Evolutionary conservation across 805 yeast species (phyloP).

Genomic region (Metschnikowia lunata): DNA sequence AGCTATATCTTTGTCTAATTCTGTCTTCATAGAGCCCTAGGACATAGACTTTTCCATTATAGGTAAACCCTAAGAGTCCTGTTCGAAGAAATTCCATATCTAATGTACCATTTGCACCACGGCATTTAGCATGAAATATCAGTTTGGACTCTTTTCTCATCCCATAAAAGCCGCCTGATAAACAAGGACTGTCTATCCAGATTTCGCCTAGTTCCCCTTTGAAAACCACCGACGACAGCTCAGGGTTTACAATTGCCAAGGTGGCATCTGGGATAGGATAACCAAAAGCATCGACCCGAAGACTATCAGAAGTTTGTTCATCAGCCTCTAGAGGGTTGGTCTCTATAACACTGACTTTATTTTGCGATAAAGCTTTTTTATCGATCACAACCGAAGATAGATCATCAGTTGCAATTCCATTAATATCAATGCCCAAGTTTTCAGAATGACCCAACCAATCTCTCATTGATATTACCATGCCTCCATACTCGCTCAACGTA

Average conservation of each 20-base stretch:
- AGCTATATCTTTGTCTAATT: constrained; percentile 68
- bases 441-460: constrained; percentile 83
- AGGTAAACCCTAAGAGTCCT: constrained; percentile 84
- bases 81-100: constrained; percentile 84
- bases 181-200: constrained; percentile 93
- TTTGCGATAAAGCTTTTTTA: constrained; percentile 66
- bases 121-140: constrained; percentile 78
- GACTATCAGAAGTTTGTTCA: constrained; percentile 32
- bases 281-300: constrained; percentile 89
- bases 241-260: constrained; percentile 91
- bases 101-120: constrained; percentile 63
- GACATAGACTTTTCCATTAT: constrained; percentile 81
- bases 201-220: constrained; percentile 88
- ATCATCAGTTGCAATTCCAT: constrained; percentile 21
- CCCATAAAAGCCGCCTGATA: constrained; percentile 89
- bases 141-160: constrained; percentile 57
- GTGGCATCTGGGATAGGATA: constrained; percentile 93
- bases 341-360: constrained; percentile 63
- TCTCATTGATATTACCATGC: constrained; percentile 85
- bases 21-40: constrained; percentile 90
- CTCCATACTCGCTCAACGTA: constrained; percentile 90
- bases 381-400: constrained; percentile 69
- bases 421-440: constrained; percentile 49
- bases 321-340: constrained; percentile 48
- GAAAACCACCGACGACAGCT: constrained; percentile 68